Base-by-base conservation (phyloP, 1,284 basidiomycete species). In the Irpex rosettiformis region DNA sequence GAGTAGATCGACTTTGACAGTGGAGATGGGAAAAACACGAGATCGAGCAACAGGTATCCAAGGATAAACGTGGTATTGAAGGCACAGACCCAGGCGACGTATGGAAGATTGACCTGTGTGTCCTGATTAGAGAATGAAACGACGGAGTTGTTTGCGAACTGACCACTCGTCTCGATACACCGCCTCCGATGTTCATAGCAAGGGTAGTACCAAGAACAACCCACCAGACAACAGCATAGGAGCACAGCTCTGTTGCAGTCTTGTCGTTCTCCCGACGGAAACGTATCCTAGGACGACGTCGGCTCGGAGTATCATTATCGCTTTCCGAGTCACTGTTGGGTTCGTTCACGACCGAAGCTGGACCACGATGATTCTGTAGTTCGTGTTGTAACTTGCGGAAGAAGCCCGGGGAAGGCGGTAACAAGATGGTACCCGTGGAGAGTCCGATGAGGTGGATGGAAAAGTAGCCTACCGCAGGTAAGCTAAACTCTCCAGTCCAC, bases 21-120 rank as follows among this genome's bases (percentile, higher is more conserved):
- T 16, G 75, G 75, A 7, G 75, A 74, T 11, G 84, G 79, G 68
- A 87, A 88, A 67, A 91, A 86, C 47, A 79, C 65, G 54, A 88
- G 78, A 67, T 96, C 93, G 29, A 98, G 74, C 21, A 87, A 62
- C 52, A 95, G 78, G 71, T 98, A 97, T 1, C 84, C 85, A 7
- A 94, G 78, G 21, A 98, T 76, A 74, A 96, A 95, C 1, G 86
- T 82, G 0, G 89, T 87, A 72, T 98, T 99, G 83, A 88, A 97
- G 1, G 94, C 95, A 0, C 84, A 82, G 5, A 91, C 84, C 94
- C 95, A 98, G 24, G 95, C 72, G 43, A 96, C 86, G 71, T 99
- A 99, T 1, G 89, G 80, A 24, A 94, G 66, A 67, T 99, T 98
- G 49, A 89, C 90, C 93, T 96, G 64, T 16, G 33, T 55, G 16